A percentile compares a stretch with the other conserved stretches of the same genome.
These are phyloP conservation scores for Termitomyces sp. DNA, from an alignment of 768 basidiomycete species.

Conservation along the genomic window DNA sequence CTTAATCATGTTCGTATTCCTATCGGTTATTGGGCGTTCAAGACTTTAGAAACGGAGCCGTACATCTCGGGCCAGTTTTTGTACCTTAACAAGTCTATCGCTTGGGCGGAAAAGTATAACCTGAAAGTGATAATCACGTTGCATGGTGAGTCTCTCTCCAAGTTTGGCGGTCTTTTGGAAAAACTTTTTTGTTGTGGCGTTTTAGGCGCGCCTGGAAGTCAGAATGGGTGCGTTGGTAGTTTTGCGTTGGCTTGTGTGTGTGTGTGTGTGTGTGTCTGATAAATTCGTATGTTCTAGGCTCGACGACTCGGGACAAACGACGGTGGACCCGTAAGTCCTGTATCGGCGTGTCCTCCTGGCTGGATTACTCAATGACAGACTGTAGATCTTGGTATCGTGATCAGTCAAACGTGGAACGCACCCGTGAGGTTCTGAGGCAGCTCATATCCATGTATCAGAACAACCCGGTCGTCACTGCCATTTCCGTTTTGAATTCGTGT, in stretches of 20 bases:
- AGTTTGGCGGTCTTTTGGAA: too few species aligned
- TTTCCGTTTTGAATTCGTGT: conserved; percentile 80
- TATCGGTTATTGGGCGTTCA: conserved; percentile 89
- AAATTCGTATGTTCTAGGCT: conserved; percentile 41
- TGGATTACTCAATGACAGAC: background rate
- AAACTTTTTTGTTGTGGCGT: background rate
- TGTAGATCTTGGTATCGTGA: conserved; percentile 59
- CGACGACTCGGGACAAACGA: conserved; percentile 76
- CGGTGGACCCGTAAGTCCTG: conserved; percentile 43
- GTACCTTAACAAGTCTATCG: conserved; percentile 64
- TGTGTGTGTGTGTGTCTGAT: conserved; percentile 2
- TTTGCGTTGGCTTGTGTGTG: too few species aligned
- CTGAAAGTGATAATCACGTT: conserved; percentile 82
- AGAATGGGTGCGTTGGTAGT: conserved; percentile 50
- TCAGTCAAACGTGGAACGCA: conserved; percentile 60
- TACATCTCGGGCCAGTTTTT: conserved; percentile 72
- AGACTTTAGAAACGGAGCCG: conserved; percentile 47
- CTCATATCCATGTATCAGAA: conserved; percentile 56
- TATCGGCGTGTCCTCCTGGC: background rate
- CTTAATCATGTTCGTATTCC: conserved; percentile 80
- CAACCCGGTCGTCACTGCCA: conserved; percentile 52
- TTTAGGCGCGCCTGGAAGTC: conserved; percentile 73
- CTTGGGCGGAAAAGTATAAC: conserved; percentile 64
- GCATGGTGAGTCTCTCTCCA: conserved; percentile 36
- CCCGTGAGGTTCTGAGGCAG: conserved; percentile 55